Percentiles rank a stretch among this genome's conserved stretches.
Conservation (phyloP, 2,329 filamentous ascomycete species). For the Cladosporium sp. region DNA sequence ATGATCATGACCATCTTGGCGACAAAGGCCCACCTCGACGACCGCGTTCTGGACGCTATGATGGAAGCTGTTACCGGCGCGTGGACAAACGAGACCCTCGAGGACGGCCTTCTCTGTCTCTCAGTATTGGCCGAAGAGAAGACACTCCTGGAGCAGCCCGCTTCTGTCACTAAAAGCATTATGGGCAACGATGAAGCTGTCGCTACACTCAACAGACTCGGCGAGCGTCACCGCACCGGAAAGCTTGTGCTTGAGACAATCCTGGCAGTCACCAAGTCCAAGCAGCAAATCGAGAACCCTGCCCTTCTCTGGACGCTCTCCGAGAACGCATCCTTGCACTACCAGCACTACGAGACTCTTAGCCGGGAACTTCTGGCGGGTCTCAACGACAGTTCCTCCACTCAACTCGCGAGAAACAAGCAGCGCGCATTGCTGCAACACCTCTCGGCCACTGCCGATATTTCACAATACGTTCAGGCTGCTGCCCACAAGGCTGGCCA, state of each 20-base stretch:
- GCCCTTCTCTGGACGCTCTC: constrained; percentile 16
- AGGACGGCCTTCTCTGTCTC: constrained; percentile 75
- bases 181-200: constrained; percentile 16
- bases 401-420: constrained; percentile 12
- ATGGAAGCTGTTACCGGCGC: constrained; percentile 85
- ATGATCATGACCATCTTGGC: constrained; percentile 88
- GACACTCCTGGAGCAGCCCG: constrained; percentile 34
- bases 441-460: constrained; percentile 1
- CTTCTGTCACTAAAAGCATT: constrained; percentile 11
- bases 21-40: constrained; percentile 76
- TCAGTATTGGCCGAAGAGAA: constrained; percentile 81
- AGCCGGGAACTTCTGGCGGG: constrained; percentile 15
- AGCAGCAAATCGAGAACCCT: constrained; percentile 15
- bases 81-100: constrained; percentile 72
- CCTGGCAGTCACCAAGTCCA: constrained; percentile 11
- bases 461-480: constrained; percentile 15
- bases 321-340: constrained; percentile 8
- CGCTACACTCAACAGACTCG: constrained; percentile 15
- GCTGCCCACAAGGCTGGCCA: constrained; percentile 10
- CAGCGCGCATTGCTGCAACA: constrained; percentile 15
- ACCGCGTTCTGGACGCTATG: constrained; percentile 77
- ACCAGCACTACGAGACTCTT: constrained; percentile 12
- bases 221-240: constrained; percentile 18
- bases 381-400: not conserved
- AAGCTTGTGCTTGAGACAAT: constrained; percentile 31